Percentiles rank a stretch among this genome's conserved stretches.
These are phyloP conservation scores for Anthostomella pinea DNA, from an alignment of 2,329 filamentous ascomycete genomes.

Conservation along the genomic window DNA sequence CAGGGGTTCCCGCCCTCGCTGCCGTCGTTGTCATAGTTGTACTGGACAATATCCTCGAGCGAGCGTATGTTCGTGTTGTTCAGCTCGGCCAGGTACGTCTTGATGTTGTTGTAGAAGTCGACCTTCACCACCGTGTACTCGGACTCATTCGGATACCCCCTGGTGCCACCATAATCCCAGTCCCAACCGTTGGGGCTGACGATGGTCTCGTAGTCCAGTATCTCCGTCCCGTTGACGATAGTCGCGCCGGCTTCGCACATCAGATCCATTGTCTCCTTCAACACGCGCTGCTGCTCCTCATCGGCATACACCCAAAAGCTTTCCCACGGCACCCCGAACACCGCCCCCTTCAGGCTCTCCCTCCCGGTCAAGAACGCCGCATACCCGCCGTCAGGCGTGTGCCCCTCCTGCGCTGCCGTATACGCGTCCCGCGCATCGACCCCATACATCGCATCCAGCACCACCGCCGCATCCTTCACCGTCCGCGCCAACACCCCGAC, in stretches of 20 bases:
- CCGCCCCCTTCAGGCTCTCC: conserved; percentile 54
- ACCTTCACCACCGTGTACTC: conserved; percentile 72
- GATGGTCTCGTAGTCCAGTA: conserved; percentile 60
- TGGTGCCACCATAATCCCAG: conserved; percentile 64
- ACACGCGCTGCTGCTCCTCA: conserved; percentile 49
- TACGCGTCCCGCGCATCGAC: conserved; percentile 64
- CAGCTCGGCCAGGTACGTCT: conserved; percentile 60
- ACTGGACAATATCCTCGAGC: conserved; percentile 63
- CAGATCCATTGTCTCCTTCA: conserved; percentile 50
- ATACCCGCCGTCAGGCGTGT: conserved; percentile 57
- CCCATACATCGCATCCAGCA: conserved; percentile 67
- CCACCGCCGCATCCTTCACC: conserved; percentile 64
- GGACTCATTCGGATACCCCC: conserved; percentile 65
- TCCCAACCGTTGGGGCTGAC: conserved; percentile 69
- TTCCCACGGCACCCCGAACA: conserved; percentile 69
- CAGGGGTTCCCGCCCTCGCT: conserved; percentile 64
- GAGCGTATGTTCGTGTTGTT: conserved; percentile 57
- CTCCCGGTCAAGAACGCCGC: conserved; percentile 54
- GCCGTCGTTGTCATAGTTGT: conserved; percentile 61
- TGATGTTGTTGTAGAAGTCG: conserved; percentile 63
- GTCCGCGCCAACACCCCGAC: conserved; percentile 66
- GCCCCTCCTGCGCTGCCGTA: conserved; percentile 55
- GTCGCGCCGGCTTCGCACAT: conserved; percentile 62
- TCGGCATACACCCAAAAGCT: conserved; percentile 67
- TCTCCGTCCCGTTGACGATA: conserved; percentile 67